A percentile compares a stretch with the other conserved stretches of the same genome.
These are phyloP conservation scores for Fusarium tanahbumbuense DNA, from an alignment of 2,329 filamentous ascomycete species.

Conservation along the genomic window DNA sequence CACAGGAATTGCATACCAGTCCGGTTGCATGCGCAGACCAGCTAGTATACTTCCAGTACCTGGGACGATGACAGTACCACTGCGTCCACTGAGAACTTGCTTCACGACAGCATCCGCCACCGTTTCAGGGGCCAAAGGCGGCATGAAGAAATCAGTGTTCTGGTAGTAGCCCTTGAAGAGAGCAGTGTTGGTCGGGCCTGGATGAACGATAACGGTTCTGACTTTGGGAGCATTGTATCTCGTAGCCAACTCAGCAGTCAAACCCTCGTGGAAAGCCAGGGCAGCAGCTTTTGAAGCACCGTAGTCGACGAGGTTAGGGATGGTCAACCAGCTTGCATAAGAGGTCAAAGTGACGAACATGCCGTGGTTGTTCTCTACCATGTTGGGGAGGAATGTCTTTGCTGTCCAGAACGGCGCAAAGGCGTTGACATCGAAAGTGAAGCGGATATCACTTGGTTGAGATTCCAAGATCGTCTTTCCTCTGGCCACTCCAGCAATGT, in stretches of 20 bases:
- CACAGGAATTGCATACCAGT: slow-evolving; percentile 70
- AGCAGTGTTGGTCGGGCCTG: slow-evolving; percentile 55
- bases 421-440: slow-evolving; percentile 78
- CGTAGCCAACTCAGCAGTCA: slow-evolving; percentile 67
- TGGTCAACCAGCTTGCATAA: slow-evolving; percentile 69
- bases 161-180: slow-evolving; percentile 64
- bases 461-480: slow-evolving; percentile 71
- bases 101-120: slow-evolving; percentile 61
- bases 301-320: slow-evolving; percentile 76
- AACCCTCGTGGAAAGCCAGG: slow-evolving; percentile 74
- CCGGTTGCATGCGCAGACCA: slow-evolving; percentile 65
- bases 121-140: slow-evolving; percentile 54
- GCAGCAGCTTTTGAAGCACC: slow-evolving; percentile 73
- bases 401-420: slow-evolving; percentile 75
- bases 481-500: slow-evolving; percentile 75
- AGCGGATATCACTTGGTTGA: slow-evolving; percentile 68
- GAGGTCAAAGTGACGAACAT: slow-evolving; percentile 78
- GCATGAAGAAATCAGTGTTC: slow-evolving; percentile 54
- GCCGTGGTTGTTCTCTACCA: slow-evolving; percentile 74
- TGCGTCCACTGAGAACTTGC: slow-evolving; percentile 61
- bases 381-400: slow-evolving; percentile 74
- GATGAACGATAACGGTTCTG: slow-evolving; percentile 74
- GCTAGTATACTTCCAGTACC: slow-evolving; percentile 54
- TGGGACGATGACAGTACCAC: slow-evolving; percentile 62
- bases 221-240: slow-evolving; percentile 72